Conservation (phyloP, 2,329 filamentous ascomycete genomes). For the Myriosclerotinia curreyana region DNA sequence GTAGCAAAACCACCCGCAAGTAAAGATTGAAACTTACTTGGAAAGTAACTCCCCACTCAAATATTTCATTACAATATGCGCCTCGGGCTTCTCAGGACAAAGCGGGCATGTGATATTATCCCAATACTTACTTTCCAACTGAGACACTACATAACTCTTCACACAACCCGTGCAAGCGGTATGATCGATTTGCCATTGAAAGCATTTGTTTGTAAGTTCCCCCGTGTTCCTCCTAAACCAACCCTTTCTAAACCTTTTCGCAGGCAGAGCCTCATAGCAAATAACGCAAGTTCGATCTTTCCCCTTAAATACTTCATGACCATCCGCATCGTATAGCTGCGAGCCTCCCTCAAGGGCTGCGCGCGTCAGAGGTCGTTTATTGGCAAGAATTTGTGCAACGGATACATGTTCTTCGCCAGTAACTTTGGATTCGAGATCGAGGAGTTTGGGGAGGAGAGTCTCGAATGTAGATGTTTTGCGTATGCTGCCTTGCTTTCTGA, state of each 20-base stretch:
- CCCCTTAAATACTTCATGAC: background rate
- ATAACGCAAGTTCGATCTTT: background rate
- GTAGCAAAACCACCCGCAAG: background rate
- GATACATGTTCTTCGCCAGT: background rate
- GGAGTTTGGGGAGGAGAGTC: background rate
- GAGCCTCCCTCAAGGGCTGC: background rate
- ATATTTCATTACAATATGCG: background rate
- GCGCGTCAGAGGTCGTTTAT: background rate
- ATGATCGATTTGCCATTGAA: background rate
- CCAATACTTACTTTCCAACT: background rate
- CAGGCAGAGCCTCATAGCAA: background rate
- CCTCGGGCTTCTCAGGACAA: background rate
- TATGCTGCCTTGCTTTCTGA: background rate
- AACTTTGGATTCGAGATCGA: slow-evolving; percentile 3
- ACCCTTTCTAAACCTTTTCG: background rate
- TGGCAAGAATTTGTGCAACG: background rate
- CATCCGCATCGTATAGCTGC: background rate
- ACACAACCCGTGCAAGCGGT: background rate
- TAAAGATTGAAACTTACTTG: background rate
- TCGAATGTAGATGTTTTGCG: background rate
- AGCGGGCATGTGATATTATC: background rate
- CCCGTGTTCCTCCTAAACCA: no score
- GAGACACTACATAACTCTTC: background rate
- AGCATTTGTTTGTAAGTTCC: background rate
- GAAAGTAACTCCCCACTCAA: background rate